Evolutionary conservation across 257 asterid species (phyloP), one percentile per base, ranked within the genome.

Genomic region (Petrea volubilis): DNA sequence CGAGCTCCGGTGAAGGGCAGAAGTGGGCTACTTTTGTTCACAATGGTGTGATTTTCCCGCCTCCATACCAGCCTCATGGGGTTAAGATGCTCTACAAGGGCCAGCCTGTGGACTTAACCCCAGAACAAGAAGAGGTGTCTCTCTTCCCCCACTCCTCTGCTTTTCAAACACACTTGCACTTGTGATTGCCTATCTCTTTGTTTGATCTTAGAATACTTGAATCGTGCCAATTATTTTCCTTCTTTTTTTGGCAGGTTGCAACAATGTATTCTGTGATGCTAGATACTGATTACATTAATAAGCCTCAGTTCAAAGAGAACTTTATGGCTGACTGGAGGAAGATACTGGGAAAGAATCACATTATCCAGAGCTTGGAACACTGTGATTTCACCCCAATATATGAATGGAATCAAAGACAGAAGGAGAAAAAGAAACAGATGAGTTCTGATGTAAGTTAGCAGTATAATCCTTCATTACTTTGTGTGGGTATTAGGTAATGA

Each of bases 361-460:
- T 76, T 31, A 90, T 95, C 74, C 98, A 88, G 85, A 87, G 81
- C 77, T 78, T 95, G 86, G 97, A 92, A 41, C 84, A 82, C 77
- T 95, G 96, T 47, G 91, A 95, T 81, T 95, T 95, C 73, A 70
- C 82, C 70, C 97, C 98, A 11, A 92, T 95, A 83, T 88, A 88
- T 71, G 95, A 95, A 56, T 92, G 98, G 98, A 96, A 88, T 86
- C 97, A 81, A 80, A 68, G n/a, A 67, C 97, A 92, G 70, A 95
- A 95, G 87, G 99, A 95, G 87, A 92, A 88, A 79, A 92, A 90
- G 95, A 95, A 95, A 74, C 96, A 87, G 79, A 88, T 92, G 98
- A 90, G 81, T 49, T 50, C 88, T 52, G 98, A 95, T 79, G 99
- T 92, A 75, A 69, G 84, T 74, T 43, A 67, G 74, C 38, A 17